Evolutionary conservation across 805 yeast genomes (phyloP).

Genomic region (Saturnispora mendoncae): DNA sequence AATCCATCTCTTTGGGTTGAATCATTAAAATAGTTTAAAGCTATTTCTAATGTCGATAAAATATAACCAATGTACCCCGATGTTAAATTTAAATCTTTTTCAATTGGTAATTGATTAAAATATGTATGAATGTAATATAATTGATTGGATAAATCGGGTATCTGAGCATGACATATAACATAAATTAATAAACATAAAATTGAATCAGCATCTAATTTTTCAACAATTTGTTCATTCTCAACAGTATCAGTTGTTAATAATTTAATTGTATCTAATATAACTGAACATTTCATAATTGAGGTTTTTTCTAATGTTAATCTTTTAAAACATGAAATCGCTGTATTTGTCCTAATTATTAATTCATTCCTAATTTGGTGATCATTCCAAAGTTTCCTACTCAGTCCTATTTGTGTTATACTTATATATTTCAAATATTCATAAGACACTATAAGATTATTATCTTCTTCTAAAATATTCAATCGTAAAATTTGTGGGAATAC

Average conservation of each 20-base stretch:
- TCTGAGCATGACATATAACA: conserved; percentile 56
- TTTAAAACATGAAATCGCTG: conserved; percentile 46
- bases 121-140: conserved; percentile 58
- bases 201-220: conserved; percentile 69
- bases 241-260: conserved; percentile 35
- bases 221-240: neutral
- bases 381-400: conserved; percentile 25
- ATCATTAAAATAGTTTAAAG: conserved; percentile 51
- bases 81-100: neutral
- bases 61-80: conserved; percentile 48
- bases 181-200: conserved; percentile 63
- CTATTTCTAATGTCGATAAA: conserved; percentile 77
- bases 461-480: conserved; percentile 11
- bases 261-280: conserved; percentile 44
- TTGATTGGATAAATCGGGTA: conserved; percentile 52
- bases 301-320: conserved; percentile 38
- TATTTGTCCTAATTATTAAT: conserved; percentile 37
- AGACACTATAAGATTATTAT: conserved; percentile 18
- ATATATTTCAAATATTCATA: conserved; percentile 33
- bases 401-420: conserved; percentile 44
- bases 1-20: conserved; percentile 27
- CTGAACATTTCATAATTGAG: conserved; percentile 38
- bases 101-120: conserved; percentile 2
- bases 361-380: conserved; percentile 16
- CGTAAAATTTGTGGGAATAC: conserved; percentile 45